Evolutionary conservation across 2,329 filamentous ascomycete genomes (phyloP).

Genomic region (Paecilomyces niveus): DNA sequence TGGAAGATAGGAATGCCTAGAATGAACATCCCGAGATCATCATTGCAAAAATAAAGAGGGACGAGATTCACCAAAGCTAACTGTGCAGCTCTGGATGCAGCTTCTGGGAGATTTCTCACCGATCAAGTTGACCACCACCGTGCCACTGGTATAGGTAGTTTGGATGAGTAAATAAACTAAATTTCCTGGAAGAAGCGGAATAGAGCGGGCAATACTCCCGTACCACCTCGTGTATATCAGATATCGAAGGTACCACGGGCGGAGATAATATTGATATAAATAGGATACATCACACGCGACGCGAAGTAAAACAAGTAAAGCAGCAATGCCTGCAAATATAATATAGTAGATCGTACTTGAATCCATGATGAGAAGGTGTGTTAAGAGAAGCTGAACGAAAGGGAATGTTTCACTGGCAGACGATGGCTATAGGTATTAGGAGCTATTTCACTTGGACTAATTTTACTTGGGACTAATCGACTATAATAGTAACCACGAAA

Average conservation of each 20-base stretch:
- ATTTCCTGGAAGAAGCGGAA: neutral
- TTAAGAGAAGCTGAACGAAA: too few species aligned
- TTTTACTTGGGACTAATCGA: too few species aligned
- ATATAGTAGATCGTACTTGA: conserved; percentile 1
- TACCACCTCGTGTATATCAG: neutral
- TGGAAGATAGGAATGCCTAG: neutral
- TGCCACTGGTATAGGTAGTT: neutral
- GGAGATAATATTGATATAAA: conserved; percentile 1
- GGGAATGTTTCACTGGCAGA: too few species aligned
- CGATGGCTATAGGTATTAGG: too few species aligned
- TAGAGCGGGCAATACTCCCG: neutral
- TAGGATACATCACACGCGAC: too few species aligned
- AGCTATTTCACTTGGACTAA: too few species aligned
- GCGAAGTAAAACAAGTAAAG: conserved; percentile 1
- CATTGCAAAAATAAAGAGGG: conserved; percentile 1
- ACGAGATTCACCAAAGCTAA: conserved; percentile 1
- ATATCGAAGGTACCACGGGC: neutral
- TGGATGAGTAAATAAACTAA: neutral
- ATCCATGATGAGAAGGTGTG: neutral
- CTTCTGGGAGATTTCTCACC: neutral
- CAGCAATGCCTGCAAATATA: neutral
- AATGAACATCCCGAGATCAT: neutral
- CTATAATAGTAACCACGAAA: too few species aligned
- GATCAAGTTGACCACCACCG: conserved; percentile 1
- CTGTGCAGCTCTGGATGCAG: conserved; percentile 1